phyloP scores from a whole-genome alignment of 2,329 filamentous ascomycete species.

The Apiospora rasikravindrae region DNA sequence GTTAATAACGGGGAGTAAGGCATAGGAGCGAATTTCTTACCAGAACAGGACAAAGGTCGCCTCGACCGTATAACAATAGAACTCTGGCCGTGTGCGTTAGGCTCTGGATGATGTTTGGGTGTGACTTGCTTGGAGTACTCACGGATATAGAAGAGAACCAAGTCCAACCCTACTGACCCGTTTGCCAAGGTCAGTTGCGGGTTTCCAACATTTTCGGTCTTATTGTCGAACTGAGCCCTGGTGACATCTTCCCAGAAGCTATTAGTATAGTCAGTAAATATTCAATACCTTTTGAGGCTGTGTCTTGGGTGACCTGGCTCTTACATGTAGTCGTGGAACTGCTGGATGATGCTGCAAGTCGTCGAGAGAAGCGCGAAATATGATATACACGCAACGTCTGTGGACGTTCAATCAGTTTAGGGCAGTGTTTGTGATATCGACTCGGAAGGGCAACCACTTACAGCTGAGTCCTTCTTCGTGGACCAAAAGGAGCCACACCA shows the following conservation, averaged over 20 bases:
- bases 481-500: constrained; percentile 29
- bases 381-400: constrained; percentile 29
- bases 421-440: too few relatives aligned
- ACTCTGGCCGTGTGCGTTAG: constrained; percentile 18
- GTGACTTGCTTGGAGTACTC: background rate
- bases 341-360: constrained; percentile 27
- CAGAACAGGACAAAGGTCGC: constrained; percentile 22
- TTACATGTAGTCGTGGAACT: constrained; percentile 28
- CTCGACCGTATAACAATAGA: constrained; percentile 25
- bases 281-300: background rate
- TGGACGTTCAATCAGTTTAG: background rate
- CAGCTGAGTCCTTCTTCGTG: constrained; percentile 29
- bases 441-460: constrained; percentile 16
- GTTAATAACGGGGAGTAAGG: background rate
- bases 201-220: constrained; percentile 19
- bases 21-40: background rate
- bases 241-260: constrained; percentile 26
- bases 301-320: background rate
- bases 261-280: background rate
- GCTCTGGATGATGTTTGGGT: background rate
- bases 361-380: constrained; percentile 28
- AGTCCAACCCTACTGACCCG: constrained; percentile 23
- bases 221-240: constrained; percentile 25
- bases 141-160: constrained; percentile 30
- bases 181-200: constrained; percentile 25